A percentile compares a stretch with the other conserved stretches of the same genome.
Conservation (phyloP, 441 rosid species). For the Adansonia grandidieri region DNA sequence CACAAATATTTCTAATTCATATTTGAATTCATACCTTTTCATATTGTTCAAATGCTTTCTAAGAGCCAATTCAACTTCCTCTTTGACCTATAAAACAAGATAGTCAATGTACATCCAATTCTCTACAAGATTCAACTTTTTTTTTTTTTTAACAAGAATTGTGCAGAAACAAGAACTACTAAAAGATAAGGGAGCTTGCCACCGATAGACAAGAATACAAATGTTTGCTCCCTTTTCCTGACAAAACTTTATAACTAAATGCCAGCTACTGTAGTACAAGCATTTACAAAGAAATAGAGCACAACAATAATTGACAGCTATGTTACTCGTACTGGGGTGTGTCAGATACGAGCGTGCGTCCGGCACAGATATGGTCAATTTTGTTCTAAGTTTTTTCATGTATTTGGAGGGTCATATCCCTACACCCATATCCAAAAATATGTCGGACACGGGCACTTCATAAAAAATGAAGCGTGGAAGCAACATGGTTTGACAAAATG, state of each 20-base stretch:
- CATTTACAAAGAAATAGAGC: neutral
- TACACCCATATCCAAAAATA: no score
- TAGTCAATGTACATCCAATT: neutral
- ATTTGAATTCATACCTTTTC: conserved; percentile 56
- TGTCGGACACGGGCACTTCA: no score
- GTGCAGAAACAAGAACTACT: conserved; percentile 10
- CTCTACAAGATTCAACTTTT: neutral
- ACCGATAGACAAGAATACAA: neutral
- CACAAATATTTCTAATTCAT: neutral
- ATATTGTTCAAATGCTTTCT: conserved; percentile 66
- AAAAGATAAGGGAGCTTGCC: neutral
- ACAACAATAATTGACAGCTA: neutral
- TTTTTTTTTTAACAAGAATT: neutral
- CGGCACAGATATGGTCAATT: no score
- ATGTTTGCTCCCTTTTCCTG: conserved; percentile 6
- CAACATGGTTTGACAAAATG: neutral
- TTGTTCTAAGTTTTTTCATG: no score
- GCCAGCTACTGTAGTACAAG: neutral
- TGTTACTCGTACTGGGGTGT: no score
- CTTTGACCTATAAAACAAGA: conserved; percentile 70
- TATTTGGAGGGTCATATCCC: no score
- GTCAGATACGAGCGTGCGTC: no score
- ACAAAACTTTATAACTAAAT: neutral
- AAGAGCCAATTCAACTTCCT: conserved; percentile 92
- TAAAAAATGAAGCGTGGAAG: no score